Conservation (phyloP, 2,329 filamentous ascomycete species). For the Cladosporium sp. region DNA sequence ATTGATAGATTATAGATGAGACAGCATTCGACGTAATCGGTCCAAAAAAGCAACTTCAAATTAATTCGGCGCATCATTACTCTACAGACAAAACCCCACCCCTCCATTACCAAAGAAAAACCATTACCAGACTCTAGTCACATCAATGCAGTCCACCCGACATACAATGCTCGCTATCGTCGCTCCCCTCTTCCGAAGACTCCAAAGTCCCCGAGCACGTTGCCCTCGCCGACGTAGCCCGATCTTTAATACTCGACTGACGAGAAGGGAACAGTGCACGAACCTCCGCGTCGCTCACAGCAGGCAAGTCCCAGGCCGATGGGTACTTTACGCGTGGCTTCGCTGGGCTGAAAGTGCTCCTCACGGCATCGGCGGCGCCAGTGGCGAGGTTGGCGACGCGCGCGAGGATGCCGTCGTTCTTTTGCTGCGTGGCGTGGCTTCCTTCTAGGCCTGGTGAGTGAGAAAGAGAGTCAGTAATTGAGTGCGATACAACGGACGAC, state of each 20-base stretch:
- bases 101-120: not conserved
- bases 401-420: not conserved
- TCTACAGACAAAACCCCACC: not conserved
- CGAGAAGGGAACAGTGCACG: not conserved
- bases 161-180: not conserved
- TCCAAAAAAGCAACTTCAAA: not conserved
- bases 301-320: constrained; percentile 3
- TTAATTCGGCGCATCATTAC: not conserved
- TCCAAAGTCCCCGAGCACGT: not conserved
- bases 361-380: not conserved
- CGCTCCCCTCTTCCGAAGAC: not conserved
- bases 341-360: not conserved
- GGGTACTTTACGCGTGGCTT: not conserved
- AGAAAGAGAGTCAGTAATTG: not conserved
- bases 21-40: not conserved
- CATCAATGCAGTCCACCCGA: not conserved
- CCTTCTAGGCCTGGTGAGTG: not conserved
- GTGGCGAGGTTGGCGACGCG: not conserved
- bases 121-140: not conserved
- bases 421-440: not conserved
- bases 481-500: too few relatives aligned
- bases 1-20: not conserved
- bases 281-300: not conserved
- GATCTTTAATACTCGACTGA: not conserved
- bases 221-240: not conserved